These are phyloP conservation scores for Camellia lanceoleosa DNA, from an alignment of 148 eudicot genomes.

Conservation along the genomic window DNA sequence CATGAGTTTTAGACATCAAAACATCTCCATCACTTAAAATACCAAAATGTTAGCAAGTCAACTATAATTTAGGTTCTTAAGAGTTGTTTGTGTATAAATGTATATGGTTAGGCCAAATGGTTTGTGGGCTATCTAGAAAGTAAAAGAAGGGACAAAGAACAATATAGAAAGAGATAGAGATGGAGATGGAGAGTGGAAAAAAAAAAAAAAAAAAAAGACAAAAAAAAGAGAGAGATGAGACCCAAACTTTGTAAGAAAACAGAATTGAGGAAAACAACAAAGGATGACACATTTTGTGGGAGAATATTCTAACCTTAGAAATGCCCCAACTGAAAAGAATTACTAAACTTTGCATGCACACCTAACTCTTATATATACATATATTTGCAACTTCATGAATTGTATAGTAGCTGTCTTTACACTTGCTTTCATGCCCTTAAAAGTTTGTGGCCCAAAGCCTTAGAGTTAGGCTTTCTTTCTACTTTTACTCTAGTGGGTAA, in stretches of 20 bases:
- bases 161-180: background rate
- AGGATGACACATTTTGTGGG: background rate
- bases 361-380: background rate
- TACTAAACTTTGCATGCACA: background rate
- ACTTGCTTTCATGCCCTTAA: background rate
- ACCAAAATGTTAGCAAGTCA: no score
- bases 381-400: background rate
- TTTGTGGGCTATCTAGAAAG: no score
- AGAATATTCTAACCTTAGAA: background rate
- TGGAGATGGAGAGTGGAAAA: no score
- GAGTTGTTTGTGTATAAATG: no score
- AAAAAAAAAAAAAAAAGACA: no score
- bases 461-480: constrained; percentile 4
- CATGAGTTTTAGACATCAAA: no score
- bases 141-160: no score
- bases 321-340: background rate
- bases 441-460: constrained; percentile 3
- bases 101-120: background rate
- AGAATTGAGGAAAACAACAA: no score
- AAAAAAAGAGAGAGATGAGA: no score
- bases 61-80: no score
- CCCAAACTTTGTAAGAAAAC: no score
- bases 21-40: no score
- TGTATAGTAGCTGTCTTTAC: background rate
- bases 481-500: background rate